Evolutionary conservation across 768 basidiomycete species (phyloP), one percentile per base, ranked within the genome.

Genomic region (Rhodotorula diobovata): DNA sequence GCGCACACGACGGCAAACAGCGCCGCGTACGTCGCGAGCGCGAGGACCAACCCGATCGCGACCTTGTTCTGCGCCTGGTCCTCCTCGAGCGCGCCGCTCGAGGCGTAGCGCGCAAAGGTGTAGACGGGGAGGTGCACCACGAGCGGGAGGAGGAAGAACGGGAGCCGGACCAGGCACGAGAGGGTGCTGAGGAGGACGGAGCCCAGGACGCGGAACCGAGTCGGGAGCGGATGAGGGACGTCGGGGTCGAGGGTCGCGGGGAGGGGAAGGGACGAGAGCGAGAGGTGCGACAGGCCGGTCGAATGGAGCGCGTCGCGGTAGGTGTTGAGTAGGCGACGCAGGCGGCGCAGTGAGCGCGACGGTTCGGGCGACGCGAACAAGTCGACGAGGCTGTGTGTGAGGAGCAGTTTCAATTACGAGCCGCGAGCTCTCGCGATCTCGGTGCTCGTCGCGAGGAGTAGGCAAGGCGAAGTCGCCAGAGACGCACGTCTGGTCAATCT

Each of bases 1-100:
- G 89, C 87, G 93, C 93, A 99, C 14, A 95, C 81, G 70, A 87
- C 85, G 78, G 91, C 86, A 83, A 97, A 97, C 45, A 88, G 81
- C n/a, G 87, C 79, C 32, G 91, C 88, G 82, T 97, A 96, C 54
- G 90, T 87, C 73, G 91, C 77, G 67, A 89, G 81, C 50, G 89
- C 86, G 63, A 96, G 80, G 46, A 95, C 77, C 37, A 86, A 76
- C 3, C 93, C 93, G 76, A 95, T 88, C 21, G 90, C 88, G 56
- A 96, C 79, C 84, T 99, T 99, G 83, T 92, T 98, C 84, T 98
- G 94, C 55, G 95, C 96, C 80, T 91, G 89, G 20, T 91, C 89
- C 80, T 97, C 95, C 80, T 97, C 89, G 79, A 97, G 93, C 71
- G 92, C 87, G 34, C 57, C 57, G 23, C 77, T 89, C 85, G 46